phyloP scores from a whole-genome alignment of 306 rosid genomes.

The Boehmeria nivea region DNA sequence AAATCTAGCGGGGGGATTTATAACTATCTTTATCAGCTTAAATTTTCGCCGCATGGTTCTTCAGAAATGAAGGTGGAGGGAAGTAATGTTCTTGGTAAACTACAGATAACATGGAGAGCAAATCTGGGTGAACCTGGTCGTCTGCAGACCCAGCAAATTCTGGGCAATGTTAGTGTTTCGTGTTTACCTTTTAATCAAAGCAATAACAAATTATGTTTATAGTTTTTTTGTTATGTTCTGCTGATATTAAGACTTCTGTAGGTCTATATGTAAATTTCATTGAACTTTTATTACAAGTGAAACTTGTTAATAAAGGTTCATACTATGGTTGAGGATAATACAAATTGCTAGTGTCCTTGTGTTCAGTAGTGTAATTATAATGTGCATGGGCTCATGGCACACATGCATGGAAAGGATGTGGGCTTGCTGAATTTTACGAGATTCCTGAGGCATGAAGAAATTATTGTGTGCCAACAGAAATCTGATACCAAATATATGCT shows the following conservation, averaged over 20 bases:
- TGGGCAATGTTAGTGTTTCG: slow-evolving; percentile 82
- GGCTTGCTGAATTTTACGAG: no score
- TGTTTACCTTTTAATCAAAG: slow-evolving; percentile 9
- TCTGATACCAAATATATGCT: no score
- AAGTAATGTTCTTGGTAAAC: slow-evolving; percentile 91
- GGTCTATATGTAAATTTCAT: not conserved
- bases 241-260: not conserved
- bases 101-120: slow-evolving; percentile 98
- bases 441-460: no score
- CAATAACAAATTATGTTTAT: not conserved
- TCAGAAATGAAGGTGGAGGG: slow-evolving; percentile 73
- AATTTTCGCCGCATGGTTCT: slow-evolving; percentile 44
- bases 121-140: slow-evolving; percentile 98
- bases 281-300: not conserved
- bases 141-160: slow-evolving; percentile 91
- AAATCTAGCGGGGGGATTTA: slow-evolving; percentile 90
- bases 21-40: slow-evolving; percentile 87
- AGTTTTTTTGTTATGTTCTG: not conserved
- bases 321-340: no score
- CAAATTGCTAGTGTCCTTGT: no score
- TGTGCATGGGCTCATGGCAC: no score
- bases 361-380: no score
- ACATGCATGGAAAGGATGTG: no score
- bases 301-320: no score
- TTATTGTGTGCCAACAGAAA: no score